These are phyloP conservation scores for Arthrinium puccinioides DNA, from an alignment of 2,329 filamentous ascomycete genomes.

Conservation along the genomic window DNA sequence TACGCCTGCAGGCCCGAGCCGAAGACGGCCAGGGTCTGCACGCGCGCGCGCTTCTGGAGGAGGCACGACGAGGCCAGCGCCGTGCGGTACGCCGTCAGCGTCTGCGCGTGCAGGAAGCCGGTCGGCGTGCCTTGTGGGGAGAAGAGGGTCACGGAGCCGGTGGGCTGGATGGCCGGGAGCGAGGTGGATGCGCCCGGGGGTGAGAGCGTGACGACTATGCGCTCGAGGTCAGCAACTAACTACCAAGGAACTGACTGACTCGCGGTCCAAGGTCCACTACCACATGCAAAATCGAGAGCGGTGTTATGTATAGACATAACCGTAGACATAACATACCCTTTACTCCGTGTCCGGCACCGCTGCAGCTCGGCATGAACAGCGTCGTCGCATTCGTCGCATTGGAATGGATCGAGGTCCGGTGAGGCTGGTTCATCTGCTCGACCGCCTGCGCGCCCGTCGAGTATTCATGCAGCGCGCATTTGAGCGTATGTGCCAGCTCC, in stretches of 20 bases:
- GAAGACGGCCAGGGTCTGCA: constrained; percentile 76
- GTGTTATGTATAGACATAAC: too few species aligned
- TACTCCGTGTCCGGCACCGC: constrained; percentile 56
- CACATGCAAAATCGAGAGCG: too few species aligned
- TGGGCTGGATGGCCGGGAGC: constrained; percentile 37
- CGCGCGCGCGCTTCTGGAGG: constrained; percentile 55
- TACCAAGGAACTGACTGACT: too few species aligned
- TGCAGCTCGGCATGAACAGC: constrained; percentile 63
- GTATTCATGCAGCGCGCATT: constrained; percentile 51
- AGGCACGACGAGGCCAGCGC: constrained; percentile 65
- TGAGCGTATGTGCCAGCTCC: constrained; percentile 40
- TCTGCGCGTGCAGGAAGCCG: constrained; percentile 65
- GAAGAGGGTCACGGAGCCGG: constrained; percentile 65
- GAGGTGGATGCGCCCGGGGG: constrained; percentile 21
- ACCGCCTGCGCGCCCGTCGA: constrained; percentile 45
- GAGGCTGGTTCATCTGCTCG: constrained; percentile 47
- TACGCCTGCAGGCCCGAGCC: constrained; percentile 86
- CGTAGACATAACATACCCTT: constrained; percentile 43
- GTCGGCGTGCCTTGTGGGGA: constrained; percentile 51
- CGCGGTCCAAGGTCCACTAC: too few species aligned
- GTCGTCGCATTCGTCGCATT: constrained; percentile 48
- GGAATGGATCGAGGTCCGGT: constrained; percentile 41
- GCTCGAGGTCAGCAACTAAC: too few species aligned
- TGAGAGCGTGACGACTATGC: constrained; percentile 57
- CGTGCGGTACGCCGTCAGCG: constrained; percentile 75